Evolutionary conservation across 164 flowering plant genomes (phyloP).

Genomic region (Berberis vulgaris): DNA sequence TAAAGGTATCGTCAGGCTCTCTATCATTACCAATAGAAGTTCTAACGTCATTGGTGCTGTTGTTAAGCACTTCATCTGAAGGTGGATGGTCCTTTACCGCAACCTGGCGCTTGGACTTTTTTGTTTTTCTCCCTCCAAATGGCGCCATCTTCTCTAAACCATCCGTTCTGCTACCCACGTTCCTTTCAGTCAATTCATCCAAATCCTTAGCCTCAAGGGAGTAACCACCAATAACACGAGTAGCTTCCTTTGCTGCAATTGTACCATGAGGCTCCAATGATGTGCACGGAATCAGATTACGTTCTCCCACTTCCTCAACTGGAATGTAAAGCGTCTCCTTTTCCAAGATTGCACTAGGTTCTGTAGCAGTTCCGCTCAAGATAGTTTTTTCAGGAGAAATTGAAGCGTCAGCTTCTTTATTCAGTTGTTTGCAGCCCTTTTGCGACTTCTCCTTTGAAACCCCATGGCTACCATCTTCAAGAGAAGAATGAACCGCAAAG

Average conservation of each 20-base stretch:
- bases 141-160: slow-evolving; percentile 2
- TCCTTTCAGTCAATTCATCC: slow-evolving; percentile 4
- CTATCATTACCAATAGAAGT: slow-evolving; percentile 3
- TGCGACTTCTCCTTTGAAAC: slow-evolving; percentile 1
- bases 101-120: slow-evolving; percentile 4
- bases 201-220: slow-evolving; percentile 11
- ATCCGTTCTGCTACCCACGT: slow-evolving; percentile 5
- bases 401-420: slow-evolving; percentile 12
- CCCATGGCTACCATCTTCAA: slow-evolving; percentile 7
- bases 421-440: slow-evolving; percentile 5
- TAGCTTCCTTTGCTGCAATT: background rate
- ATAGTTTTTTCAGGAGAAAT: slow-evolving; percentile 5
- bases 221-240: background rate
- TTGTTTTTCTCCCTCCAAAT: slow-evolving; percentile 2
- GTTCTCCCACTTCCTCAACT: slow-evolving; percentile 7
- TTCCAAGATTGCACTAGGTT: slow-evolving; percentile 1
- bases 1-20: slow-evolving; percentile 1
- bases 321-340: slow-evolving; percentile 11
- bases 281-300: slow-evolving; percentile 1
- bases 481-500: slow-evolving; percentile 10
- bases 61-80: no score
- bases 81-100: background rate
- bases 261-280: slow-evolving; percentile 8
- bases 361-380: background rate
- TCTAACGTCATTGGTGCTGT: no score